These are phyloP conservation scores for Calocera viscosa DNA, from an alignment of 768 basidiomycete species.

Conservation along the genomic window DNA sequence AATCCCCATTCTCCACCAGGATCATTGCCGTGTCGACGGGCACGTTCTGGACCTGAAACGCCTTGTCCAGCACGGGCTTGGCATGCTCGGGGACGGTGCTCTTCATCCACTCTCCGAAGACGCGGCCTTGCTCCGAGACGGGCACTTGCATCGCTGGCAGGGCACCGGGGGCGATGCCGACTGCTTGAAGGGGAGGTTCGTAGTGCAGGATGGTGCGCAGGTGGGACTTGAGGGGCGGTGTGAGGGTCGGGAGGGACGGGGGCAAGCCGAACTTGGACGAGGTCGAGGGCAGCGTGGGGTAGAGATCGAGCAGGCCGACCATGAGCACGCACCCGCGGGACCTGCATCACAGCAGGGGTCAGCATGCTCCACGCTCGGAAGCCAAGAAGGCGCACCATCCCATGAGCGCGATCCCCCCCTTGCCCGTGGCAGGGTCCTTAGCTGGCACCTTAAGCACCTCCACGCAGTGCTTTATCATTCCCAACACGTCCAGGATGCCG, in stretches of 20 bases:
- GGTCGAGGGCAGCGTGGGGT: background rate
- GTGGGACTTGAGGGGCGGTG: background rate
- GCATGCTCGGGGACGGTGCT: background rate
- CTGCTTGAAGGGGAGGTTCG: background rate
- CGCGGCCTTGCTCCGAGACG: background rate
- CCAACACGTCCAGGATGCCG: background rate
- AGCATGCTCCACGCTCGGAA: background rate
- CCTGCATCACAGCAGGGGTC: background rate
- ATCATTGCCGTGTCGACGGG: constrained; percentile 2
- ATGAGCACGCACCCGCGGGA: background rate
- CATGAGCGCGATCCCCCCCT: background rate
- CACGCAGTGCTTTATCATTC: background rate
- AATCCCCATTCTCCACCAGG: background rate
- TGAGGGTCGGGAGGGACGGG: background rate
- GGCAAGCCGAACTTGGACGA: background rate
- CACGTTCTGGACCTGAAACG: background rate
- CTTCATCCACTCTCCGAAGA: constrained; percentile 6
- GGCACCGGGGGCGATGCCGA: background rate
- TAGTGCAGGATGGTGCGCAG: background rate
- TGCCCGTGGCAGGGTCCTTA: background rate
- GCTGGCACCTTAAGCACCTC: background rate
- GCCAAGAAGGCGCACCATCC: background rate
- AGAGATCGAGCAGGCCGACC: background rate
- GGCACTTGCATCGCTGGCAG: background rate
- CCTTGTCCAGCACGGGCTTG: background rate